A percentile compares a stretch with the other conserved stretches of the same genome.
phyloP scores from a whole-genome alignment of 768 basidiomycete genomes.

The Lentinula guzmanii region DNA sequence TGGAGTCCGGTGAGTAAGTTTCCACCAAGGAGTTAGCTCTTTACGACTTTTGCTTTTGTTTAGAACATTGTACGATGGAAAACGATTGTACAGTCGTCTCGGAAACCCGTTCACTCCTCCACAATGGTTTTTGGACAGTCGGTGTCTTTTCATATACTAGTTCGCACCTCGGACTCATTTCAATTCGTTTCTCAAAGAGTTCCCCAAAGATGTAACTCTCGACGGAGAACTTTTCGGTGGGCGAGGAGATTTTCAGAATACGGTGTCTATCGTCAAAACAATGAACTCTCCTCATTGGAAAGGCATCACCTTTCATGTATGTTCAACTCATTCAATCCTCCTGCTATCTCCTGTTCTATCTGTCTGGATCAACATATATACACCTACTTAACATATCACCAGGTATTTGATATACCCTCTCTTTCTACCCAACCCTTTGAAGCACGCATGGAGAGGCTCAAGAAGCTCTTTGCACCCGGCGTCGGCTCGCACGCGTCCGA shows the following conservation, averaged over 20 bases:
- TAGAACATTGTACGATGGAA: conserved; percentile 52
- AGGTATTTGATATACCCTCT: conserved; percentile 58
- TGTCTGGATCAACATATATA: neutral
- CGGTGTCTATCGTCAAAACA: conserved; percentile 56
- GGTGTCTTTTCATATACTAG: conserved; percentile 13
- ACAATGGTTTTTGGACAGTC: conserved; percentile 52
- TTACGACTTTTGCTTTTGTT: neutral
- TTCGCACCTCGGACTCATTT: neutral
- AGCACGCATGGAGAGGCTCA: conserved; percentile 37
- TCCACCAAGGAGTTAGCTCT: neutral
- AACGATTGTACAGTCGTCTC: conserved; percentile 45
- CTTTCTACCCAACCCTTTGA: conserved; percentile 42
- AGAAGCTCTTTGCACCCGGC: conserved; percentile 38
- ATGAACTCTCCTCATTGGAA: conserved; percentile 53
- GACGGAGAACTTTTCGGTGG: conserved; percentile 59
- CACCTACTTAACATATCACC: neutral
- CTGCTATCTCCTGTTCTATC: too few species aligned
- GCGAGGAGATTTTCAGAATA: conserved; percentile 50
- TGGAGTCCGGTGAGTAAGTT: conserved; percentile 43
- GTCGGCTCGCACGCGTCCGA: conserved; percentile 34
- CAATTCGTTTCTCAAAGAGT: conserved; percentile 23
- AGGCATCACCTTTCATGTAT: conserved; percentile 48
- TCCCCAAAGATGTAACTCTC: conserved; percentile 49
- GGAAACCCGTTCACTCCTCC: conserved; percentile 56
- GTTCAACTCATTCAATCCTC: conserved; percentile 2